A percentile compares a stretch with the other conserved stretches of the same genome.
These are phyloP conservation scores for Lichtheimia corymbifera DNA, from an alignment of 371 early-diverging fungal genomes.

Conservation along the genomic window DNA sequence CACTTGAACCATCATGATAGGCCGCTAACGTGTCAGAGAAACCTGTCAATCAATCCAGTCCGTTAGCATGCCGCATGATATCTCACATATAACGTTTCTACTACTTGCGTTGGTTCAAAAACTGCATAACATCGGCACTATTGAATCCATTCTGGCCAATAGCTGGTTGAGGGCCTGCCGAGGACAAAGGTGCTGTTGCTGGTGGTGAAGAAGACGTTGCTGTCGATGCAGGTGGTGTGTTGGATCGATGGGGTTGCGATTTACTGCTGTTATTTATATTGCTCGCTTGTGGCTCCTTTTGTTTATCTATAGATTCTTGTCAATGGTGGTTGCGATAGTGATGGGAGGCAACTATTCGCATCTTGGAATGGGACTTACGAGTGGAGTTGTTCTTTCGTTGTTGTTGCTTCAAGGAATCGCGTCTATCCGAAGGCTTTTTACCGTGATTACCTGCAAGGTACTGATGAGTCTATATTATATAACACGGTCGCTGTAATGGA, in stretches of 20 bases:
- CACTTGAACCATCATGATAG: conserved; percentile 20
- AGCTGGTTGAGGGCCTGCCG: neutral
- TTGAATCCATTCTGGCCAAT: conserved; percentile 29
- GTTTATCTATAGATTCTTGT: conserved; percentile 6
- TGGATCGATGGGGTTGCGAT: conserved; percentile 5
- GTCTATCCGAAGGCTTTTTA: conserved; percentile 26
- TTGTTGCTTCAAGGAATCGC: conserved; percentile 33
- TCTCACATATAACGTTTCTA: neutral
- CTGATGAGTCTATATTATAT: too few relatives aligned
- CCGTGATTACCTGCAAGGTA: conserved; percentile 12
- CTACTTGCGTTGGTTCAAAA: conserved; percentile 26
- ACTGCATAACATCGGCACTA: conserved; percentile 21
- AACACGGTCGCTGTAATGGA: too few relatives aligned
- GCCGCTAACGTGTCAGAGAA: conserved; percentile 20
- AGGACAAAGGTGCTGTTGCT: neutral
- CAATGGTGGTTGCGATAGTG: neutral
- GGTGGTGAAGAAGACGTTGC: conserved; percentile 8
- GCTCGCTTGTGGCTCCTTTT: neutral
- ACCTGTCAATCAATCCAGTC: conserved; percentile 11
- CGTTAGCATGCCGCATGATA: neutral
- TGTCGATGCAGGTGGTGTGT: conserved; percentile 13
- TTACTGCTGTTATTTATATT: neutral
- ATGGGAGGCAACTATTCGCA: neutral
- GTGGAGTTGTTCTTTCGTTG: neutral
- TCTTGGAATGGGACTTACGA: neutral